These are phyloP conservation scores for Citrus maxima DNA, from an alignment of 345 rosid species.

Conservation along the genomic window DNA sequence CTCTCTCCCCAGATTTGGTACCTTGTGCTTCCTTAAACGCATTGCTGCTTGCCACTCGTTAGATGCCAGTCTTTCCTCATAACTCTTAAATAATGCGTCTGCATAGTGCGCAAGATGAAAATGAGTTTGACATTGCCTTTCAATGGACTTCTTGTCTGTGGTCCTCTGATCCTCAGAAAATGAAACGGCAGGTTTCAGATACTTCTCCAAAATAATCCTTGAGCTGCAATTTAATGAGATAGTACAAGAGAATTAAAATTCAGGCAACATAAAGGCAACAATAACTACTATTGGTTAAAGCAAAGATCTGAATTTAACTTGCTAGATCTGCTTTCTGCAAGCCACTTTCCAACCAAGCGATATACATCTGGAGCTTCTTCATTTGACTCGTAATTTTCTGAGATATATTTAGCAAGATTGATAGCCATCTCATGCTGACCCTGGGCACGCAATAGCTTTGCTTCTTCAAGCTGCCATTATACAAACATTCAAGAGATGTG, in stretches of 20 bases:
- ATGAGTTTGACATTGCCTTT: constrained; percentile 76
- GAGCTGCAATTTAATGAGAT: constrained; percentile 54
- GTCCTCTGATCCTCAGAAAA: constrained; percentile 55
- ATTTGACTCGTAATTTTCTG: constrained; percentile 51
- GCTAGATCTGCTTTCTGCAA: constrained; percentile 98
- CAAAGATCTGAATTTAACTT: constrained; percentile 41
- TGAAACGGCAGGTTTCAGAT: constrained; percentile 87
- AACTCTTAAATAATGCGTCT: constrained; percentile 81
- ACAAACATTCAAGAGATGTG: neutral
- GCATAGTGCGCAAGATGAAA: constrained; percentile 96
- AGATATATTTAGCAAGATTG: constrained; percentile 77
- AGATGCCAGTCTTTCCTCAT: constrained; percentile 86
- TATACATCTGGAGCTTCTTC: constrained; percentile 72
- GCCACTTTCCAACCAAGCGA: constrained; percentile 95
- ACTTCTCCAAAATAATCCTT: constrained; percentile 87
- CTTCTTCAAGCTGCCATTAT: constrained; percentile 84
- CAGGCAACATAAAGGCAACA: constrained; percentile 5
- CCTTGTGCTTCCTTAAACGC: constrained; percentile 93
- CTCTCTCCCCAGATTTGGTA: constrained; percentile 11
- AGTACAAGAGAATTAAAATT: constrained; percentile 13
- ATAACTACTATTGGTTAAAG: constrained; percentile 11
- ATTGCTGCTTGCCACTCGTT: constrained; percentile 97
- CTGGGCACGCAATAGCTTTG: constrained; percentile 86
- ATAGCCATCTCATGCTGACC: constrained; percentile 95
- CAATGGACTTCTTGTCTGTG: constrained; percentile 55